Conservation (phyloP, 441 rosid species). For the Jatropha multifida region DNA sequence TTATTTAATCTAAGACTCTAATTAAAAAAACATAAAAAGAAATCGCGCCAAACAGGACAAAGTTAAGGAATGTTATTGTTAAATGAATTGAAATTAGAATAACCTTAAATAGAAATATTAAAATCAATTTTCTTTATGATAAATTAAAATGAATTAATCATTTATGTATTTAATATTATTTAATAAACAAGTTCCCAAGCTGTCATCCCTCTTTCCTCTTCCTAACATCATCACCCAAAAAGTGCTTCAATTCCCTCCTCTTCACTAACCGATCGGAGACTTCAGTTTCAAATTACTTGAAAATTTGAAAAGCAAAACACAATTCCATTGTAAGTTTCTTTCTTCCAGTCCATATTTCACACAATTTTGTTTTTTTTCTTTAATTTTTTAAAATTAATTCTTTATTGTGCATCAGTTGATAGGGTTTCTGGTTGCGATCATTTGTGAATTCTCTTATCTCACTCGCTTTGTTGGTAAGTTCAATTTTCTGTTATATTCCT, state of each 20-base stretch:
- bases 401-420: background rate
- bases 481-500: background rate
- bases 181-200: background rate
- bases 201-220: background rate
- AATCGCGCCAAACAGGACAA: background rate
- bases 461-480: constrained; percentile 12
- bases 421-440: constrained; percentile 20
- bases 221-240: background rate
- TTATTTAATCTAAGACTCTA: no score
- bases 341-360: background rate
- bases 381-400: background rate
- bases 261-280: constrained; percentile 12
- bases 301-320: background rate
- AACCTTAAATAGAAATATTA: background rate
- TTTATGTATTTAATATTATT: background rate
- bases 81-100: background rate
- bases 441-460: background rate
- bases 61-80: background rate
- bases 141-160: background rate
- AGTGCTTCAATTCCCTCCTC: constrained; percentile 12
- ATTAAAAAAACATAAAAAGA: no score
- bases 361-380: no score
- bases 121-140: no score
- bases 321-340: constrained; percentile 14
- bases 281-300: background rate